phyloP scores from a whole-genome alignment of 2,329 filamentous ascomycete genomes.

The Scorias spongiosa region DNA sequence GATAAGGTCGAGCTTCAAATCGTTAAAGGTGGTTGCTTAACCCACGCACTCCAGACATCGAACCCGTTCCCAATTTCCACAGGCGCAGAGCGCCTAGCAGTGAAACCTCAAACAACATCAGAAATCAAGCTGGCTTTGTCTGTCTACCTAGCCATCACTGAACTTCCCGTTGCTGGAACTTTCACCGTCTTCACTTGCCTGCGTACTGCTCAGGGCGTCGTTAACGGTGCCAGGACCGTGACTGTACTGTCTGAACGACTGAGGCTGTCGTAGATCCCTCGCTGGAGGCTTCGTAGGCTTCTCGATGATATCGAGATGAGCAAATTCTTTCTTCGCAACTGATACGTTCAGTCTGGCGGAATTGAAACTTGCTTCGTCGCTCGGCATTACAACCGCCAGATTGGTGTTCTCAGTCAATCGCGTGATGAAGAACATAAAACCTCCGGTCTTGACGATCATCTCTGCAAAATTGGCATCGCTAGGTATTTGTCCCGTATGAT shows the following conservation, averaged over 20 bases:
- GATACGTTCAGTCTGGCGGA: constrained; percentile 79
- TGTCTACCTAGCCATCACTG: neutral
- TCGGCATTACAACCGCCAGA: constrained; percentile 78
- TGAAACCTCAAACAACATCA: too few species aligned
- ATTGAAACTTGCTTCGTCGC: constrained; percentile 83
- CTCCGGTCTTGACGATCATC: constrained; percentile 64
- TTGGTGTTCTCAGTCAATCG: constrained; percentile 97
- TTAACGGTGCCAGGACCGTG: neutral
- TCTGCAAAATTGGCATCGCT: constrained; percentile 68
- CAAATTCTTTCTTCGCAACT: constrained; percentile 70
- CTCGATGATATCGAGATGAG: constrained; percentile 38
- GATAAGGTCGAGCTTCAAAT: too few species aligned
- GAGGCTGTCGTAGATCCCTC: neutral
- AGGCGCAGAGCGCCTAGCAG: too few species aligned
- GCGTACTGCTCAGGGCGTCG: neutral
- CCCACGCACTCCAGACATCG: too few species aligned
- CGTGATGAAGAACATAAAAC: constrained; percentile 87
- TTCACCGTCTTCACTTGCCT: neutral
- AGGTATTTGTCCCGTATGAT: constrained; percentile 66
- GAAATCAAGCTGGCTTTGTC: too few species aligned
- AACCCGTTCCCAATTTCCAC: too few species aligned
- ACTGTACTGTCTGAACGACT: neutral
- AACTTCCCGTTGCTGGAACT: neutral
- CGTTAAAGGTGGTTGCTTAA: too few species aligned
- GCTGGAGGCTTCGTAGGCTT: neutral